A percentile compares a stretch with the other conserved stretches of the same genome.
phyloP scores from a whole-genome alignment of 1,284 basidiomycete genomes.

The Cryptococcus sp. region DNA sequence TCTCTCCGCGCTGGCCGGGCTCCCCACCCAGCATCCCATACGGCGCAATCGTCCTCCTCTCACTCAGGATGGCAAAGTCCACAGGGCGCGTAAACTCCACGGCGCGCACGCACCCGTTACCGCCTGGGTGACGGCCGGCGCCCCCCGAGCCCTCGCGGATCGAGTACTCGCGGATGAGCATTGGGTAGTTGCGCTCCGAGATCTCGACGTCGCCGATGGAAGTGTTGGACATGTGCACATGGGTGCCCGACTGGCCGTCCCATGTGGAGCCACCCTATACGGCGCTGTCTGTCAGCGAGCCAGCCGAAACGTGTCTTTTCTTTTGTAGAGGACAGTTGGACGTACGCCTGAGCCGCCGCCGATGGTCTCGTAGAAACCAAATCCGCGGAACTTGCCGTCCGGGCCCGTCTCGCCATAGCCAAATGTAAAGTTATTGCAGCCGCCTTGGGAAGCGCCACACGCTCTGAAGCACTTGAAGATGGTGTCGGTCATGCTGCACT shows the following conservation, averaged over 20 bases:
- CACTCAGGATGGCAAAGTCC: constrained; percentile 71
- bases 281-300: constrained; percentile 14
- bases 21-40: constrained; percentile 88
- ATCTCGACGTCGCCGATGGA: constrained; percentile 59
- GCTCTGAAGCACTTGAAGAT: constrained; percentile 90
- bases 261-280: too few species aligned
- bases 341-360: constrained; percentile 94
- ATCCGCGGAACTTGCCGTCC: constrained; percentile 65
- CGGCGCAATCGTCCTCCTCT: constrained; percentile 82
- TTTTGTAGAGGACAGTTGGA: too few species aligned
- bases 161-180: constrained; percentile 77
- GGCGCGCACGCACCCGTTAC: constrained; percentile 83
- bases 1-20: constrained; percentile 70
- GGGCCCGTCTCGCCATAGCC: constrained; percentile 62
- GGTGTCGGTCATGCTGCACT: constrained; percentile 76
- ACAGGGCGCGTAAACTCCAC: constrained; percentile 79
- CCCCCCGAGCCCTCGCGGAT: constrained; percentile 76
- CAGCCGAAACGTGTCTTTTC: too few species aligned
- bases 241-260: too few species aligned
- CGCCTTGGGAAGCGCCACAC: constrained; percentile 89
- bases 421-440: constrained; percentile 81
- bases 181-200: constrained; percentile 61
- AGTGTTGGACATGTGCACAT: constrained; percentile 72
- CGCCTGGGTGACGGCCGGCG: constrained; percentile 70
- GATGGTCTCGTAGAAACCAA: constrained; percentile 83